Evolutionary conservation across 2,329 filamentous ascomycete species (phyloP), one percentile per base, ranked within the genome.

Genomic region (Stemphylium beticola): DNA sequence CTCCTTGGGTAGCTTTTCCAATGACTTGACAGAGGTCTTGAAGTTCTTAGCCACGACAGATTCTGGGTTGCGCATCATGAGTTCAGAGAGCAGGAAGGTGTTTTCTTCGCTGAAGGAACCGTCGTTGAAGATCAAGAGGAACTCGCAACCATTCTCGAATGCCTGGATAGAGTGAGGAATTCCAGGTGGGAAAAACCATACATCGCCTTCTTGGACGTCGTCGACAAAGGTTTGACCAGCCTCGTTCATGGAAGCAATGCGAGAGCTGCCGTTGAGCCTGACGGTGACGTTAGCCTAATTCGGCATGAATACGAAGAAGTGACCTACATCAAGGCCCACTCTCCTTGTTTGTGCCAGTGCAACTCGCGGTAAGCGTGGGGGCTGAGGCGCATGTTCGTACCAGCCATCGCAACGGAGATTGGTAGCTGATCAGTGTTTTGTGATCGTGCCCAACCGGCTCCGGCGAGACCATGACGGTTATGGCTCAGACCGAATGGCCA

Each of bases 321-420:
- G 26, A 39, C 52, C 10, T 54, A 62, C 60, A 86, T 74, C 4
- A 84, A 72, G 0, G 80, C 76, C 82, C 82, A 84, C 60, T 84
- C 76, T 42, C 74, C 79, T 34, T 81, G 78, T 33, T 79, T 83
- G 60, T 86, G 84, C 83, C 83, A 89, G 60, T 89, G 86, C 18
- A 88, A 74, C 67, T 88, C 85, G 17, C 86, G 81, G 57, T 87
- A 87, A 0, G 81, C 84, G 22, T 82, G 58, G 0, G 75, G 73
- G 22, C 68, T 68, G 1, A 75, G 62, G 41, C 74, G 66, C 77
- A 79, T 78, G 50, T 79, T 73, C 0, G 78, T 75, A 33, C 77
- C 77, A 8, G 77, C 77, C 74, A 79, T 78, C 9, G 69, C 71
- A 12, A 67, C 77, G 4, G 77, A 73, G 24, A 76, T 61, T 0